Percentiles rank a stretch among this genome's conserved stretches.
Evolutionary conservation across 2,329 filamentous ascomycete species (phyloP).

Genomic region (Helminthosporium solani): DNA sequence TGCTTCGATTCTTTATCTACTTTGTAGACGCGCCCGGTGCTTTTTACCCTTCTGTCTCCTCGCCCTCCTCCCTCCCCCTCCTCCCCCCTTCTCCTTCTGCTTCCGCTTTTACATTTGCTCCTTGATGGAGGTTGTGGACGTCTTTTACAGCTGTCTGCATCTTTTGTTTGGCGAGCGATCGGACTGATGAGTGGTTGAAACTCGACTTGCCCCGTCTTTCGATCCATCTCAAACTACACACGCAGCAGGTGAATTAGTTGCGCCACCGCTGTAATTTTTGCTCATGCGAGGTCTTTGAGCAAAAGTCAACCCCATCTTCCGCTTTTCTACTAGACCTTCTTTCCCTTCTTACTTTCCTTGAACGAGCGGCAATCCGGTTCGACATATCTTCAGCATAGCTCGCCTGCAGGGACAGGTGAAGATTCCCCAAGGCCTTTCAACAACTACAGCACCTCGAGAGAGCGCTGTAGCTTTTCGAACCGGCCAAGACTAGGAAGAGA

Average conservation of each 20-base stretch:
- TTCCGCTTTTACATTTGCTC: slow-evolving; percentile 12
- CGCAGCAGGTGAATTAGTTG: neutral
- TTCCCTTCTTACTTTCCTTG: slow-evolving; percentile 23
- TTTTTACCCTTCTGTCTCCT: neutral
- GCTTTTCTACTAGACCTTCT: slow-evolving; percentile 16
- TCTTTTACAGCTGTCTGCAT: neutral
- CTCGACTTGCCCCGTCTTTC: neutral
- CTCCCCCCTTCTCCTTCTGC: neutral
- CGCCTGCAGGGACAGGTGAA: slow-evolving; percentile 31
- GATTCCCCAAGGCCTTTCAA: slow-evolving; percentile 5
- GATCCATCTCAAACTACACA: neutral
- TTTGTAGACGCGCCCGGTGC: neutral
- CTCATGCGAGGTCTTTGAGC: neutral
- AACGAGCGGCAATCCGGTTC: slow-evolving; percentile 12
- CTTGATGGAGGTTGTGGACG: slow-evolving; percentile 28
- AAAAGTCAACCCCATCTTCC: neutral
- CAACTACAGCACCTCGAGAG: slow-evolving; percentile 2
- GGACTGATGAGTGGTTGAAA: too few relatives aligned
- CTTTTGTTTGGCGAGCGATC: too few relatives aligned
- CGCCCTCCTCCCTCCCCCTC: neutral
- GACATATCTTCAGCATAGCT: slow-evolving; percentile 11
- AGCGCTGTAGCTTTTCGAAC: slow-evolving; percentile 6
- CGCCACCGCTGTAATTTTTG: neutral
- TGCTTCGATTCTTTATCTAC: neutral
- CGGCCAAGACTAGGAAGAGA: slow-evolving; percentile 14